These are phyloP conservation scores for Acarospora socialis DNA, from an alignment of 2,329 filamentous ascomycete genomes.

Conservation along the genomic window DNA sequence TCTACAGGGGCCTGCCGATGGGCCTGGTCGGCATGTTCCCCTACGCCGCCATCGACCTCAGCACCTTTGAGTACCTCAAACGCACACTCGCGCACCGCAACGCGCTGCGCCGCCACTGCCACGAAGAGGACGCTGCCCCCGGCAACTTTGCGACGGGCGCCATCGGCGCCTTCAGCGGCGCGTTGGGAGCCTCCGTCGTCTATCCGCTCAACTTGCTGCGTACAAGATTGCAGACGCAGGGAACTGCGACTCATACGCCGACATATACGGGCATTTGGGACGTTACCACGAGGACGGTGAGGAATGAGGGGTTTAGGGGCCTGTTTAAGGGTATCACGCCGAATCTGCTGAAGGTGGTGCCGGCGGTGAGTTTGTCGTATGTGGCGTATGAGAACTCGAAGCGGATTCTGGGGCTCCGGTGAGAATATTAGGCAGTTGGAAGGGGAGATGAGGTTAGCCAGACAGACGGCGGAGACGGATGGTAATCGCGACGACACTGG, in stretches of 20 bases:
- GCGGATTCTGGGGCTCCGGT: constrained; percentile 44
- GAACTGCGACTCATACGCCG: constrained; percentile 76
- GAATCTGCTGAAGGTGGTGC: constrained; percentile 90
- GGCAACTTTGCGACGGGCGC: constrained; percentile 73
- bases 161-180: constrained; percentile 83
- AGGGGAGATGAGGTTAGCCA: too few species aligned
- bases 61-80: constrained; percentile 89
- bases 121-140: constrained; percentile 66
- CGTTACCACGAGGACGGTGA: constrained; percentile 68
- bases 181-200: constrained; percentile 82
- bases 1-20: constrained; percentile 88
- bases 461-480: too few species aligned
- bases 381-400: constrained; percentile 88
- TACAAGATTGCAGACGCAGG: constrained; percentile 85
- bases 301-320: constrained; percentile 68
- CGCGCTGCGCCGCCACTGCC: constrained; percentile 52
- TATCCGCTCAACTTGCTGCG: constrained; percentile 91
- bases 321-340: constrained; percentile 92
- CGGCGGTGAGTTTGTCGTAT: constrained; percentile 89
- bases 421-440: too few species aligned
- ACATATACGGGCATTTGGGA: constrained; percentile 88
- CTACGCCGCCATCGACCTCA: constrained; percentile 91
- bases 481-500: too few species aligned
- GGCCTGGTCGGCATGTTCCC: constrained; percentile 94
- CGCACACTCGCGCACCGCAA: constrained; percentile 54